A percentile compares a stretch with the other conserved stretches of the same genome.
These are phyloP conservation scores for Zygosaccharomyces bisporus DNA, from an alignment of 805 yeast genomes.

Conservation along the genomic window DNA sequence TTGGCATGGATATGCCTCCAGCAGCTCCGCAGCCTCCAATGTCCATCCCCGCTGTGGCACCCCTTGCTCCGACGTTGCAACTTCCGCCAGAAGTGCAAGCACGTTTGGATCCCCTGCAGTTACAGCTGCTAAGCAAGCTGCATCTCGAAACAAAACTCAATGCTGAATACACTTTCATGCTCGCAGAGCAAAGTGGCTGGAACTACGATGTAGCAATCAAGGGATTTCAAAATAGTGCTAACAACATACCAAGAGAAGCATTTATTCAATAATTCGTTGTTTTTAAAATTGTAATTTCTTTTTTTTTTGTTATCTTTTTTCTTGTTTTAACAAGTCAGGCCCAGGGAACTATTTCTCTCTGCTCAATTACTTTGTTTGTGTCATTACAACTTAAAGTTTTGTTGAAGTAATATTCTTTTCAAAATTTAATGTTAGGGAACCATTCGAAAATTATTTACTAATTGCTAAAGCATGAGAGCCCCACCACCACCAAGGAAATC, in stretches of 20 bases:
- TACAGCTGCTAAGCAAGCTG: slow-evolving; percentile 59
- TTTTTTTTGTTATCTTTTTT: not conserved
- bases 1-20: slow-evolving; percentile 14
- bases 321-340: too few relatives aligned
- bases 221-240: slow-evolving; percentile 67
- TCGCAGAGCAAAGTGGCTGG: slow-evolving; percentile 87
- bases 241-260: slow-evolving; percentile 57
- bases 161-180: slow-evolving; percentile 74
- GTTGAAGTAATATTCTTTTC: not conserved
- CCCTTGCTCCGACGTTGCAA: slow-evolving; percentile 36
- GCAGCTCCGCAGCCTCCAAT: slow-evolving; percentile 12
- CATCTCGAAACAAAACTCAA: slow-evolving; percentile 71
- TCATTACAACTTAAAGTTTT: not conserved
- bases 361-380: not conserved
- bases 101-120: slow-evolving; percentile 52
- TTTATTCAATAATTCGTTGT: slow-evolving; percentile 31
- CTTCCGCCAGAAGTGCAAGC: slow-evolving; percentile 53
- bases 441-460: not conserved
- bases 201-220: slow-evolving; percentile 64
- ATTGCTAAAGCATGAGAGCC: slow-evolving; percentile 28
- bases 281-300: not conserved
- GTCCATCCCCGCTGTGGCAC: slow-evolving; percentile 14
- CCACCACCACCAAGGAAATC: slow-evolving; percentile 34
- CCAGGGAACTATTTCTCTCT: too few relatives aligned
- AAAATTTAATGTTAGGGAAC: too few relatives aligned